phyloP scores from a whole-genome alignment of 2,329 filamentous ascomycete genomes.

The Cladophialophora chaetospira region DNA sequence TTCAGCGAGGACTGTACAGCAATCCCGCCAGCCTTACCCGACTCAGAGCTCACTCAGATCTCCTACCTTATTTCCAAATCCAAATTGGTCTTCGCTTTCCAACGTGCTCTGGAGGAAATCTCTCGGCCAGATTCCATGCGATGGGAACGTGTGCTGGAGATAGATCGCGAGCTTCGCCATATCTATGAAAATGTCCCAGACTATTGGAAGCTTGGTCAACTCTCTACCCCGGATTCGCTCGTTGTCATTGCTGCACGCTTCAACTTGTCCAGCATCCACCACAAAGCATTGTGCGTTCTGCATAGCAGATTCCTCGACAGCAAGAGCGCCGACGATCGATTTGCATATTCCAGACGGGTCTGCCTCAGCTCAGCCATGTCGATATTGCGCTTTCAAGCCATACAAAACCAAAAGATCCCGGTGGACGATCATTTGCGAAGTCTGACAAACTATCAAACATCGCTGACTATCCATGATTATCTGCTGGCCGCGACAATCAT shows the following conservation, averaged over 20 bases:
- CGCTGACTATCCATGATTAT: constrained; percentile 82
- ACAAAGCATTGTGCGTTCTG: constrained; percentile 83
- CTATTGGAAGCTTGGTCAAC: constrained; percentile 69
- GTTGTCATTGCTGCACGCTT: constrained; percentile 76
- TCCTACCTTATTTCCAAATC: constrained; percentile 19
- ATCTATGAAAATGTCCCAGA: constrained; percentile 69
- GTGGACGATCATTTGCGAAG: constrained; percentile 69
- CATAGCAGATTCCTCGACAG: constrained; percentile 84
- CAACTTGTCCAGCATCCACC: constrained; percentile 78
- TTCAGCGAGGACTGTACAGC: constrained; percentile 33
- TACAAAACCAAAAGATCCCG: constrained; percentile 50
- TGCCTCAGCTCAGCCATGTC: constrained; percentile 52
- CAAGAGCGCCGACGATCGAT: constrained; percentile 75
- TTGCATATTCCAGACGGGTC: constrained; percentile 76
- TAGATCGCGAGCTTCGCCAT: constrained; percentile 59
- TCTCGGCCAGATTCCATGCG: constrained; percentile 46
- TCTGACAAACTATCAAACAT: constrained; percentile 76
- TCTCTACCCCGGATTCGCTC: constrained; percentile 62
- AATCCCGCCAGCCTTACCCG: constrained; percentile 32
- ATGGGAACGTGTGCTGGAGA: constrained; percentile 62
- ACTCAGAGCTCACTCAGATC: constrained; percentile 31
- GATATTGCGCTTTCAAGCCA: constrained; percentile 8
- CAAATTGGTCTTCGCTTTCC: constrained; percentile 40
- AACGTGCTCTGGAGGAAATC: constrained; percentile 45
- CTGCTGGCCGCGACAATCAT: constrained; percentile 82